Percentiles rank a stretch among this genome's conserved stretches.
Evolutionary conservation across 306 rosid species (phyloP).

Genomic region (Dalbergia oliveri): DNA sequence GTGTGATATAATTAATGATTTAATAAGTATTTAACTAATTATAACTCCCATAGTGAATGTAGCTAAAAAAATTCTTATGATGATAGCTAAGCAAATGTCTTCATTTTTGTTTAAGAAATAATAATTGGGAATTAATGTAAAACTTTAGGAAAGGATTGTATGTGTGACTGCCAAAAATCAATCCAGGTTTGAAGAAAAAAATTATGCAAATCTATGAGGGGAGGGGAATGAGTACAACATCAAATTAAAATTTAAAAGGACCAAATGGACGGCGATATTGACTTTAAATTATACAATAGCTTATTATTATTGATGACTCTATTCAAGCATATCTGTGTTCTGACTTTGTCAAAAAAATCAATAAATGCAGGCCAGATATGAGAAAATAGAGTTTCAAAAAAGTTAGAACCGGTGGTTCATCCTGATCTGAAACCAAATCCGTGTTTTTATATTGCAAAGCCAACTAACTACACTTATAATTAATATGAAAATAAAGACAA

Average conservation of each 20-base stretch:
- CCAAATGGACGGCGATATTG: neutral
- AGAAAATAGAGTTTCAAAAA: conserved; percentile 3
- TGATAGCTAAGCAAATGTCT: too few relatives aligned
- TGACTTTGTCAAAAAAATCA: conserved; percentile 3
- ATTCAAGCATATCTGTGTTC: neutral
- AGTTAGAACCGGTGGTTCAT: conserved; percentile 14
- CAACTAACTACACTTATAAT: neutral
- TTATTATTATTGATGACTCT: neutral
- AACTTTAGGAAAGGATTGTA: neutral
- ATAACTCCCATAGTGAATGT: neutral
- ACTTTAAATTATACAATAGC: neutral
- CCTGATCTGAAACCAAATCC: conserved; percentile 34
- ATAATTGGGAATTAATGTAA: neutral
- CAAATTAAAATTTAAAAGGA: conserved; percentile 7
- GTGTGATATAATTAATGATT: neutral
- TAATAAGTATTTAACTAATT: neutral
- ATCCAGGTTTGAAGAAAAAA: neutral
- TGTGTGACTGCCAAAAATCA: neutral
- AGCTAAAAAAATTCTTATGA: neutral
- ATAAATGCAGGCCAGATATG: neutral
- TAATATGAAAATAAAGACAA: conserved; percentile 20
- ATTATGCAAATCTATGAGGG: neutral
- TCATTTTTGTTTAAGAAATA: neutral
- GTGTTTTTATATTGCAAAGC: neutral
- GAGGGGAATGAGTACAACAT: neutral